Percentiles rank a stretch among this genome's conserved stretches.
Evolutionary conservation across 2,329 filamentous ascomycete species (phyloP).

Genomic region (Alternaria longipes): DNA sequence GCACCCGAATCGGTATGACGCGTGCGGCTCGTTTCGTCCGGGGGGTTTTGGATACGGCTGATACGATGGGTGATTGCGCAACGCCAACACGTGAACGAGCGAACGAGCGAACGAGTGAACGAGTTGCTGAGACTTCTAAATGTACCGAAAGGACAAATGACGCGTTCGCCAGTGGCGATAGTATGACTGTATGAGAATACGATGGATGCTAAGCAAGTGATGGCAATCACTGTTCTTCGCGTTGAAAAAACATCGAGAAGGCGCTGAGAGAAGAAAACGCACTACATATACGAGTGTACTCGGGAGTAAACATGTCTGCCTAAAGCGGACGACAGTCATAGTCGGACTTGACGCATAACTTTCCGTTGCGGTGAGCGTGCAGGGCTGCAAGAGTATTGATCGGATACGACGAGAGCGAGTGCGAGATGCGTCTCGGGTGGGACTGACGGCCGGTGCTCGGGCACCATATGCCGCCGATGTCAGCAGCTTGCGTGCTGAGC

Average conservation of each 20-base stretch:
- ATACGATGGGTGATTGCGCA: constrained; percentile 11
- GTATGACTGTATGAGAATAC: background rate
- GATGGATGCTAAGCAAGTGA: background rate
- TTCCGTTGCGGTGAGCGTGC: background rate
- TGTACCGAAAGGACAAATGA: background rate
- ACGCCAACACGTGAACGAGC: background rate
- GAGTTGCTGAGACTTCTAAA: background rate
- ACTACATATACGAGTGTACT: background rate
- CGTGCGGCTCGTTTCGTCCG: constrained; percentile 10
- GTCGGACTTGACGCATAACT: background rate
- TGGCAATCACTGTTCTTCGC: background rate
- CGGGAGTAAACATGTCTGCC: background rate
- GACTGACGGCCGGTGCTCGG: constrained; percentile 1
- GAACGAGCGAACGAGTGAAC: background rate
- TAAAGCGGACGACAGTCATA: background rate
- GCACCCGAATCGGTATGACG: constrained; percentile 3
- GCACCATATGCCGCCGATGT: background rate
- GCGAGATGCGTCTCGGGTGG: background rate
- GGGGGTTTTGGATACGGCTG: constrained; percentile 6
- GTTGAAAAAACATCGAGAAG: background rate
- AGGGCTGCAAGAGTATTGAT: background rate
- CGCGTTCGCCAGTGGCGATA: background rate
- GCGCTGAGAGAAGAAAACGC: background rate
- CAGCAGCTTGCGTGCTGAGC: background rate
- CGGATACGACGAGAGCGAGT: background rate